These are phyloP conservation scores for Polychaeton citri DNA, from an alignment of 2,329 filamentous ascomycete species.

Conservation along the genomic window DNA sequence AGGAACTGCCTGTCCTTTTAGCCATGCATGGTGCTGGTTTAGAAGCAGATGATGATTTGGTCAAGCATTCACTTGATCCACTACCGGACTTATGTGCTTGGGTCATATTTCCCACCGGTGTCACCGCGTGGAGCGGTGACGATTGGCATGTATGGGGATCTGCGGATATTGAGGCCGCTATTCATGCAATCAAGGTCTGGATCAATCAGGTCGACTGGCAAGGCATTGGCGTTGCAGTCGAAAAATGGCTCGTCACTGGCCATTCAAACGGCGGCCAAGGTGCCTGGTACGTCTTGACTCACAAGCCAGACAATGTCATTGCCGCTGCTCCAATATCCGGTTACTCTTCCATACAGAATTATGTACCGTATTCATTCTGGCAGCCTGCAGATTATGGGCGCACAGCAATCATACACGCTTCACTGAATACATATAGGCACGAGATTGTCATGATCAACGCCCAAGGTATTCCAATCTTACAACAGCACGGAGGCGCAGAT, in stretches of 20 bases:
- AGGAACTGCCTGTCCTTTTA: constrained; percentile 35
- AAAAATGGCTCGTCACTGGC: constrained; percentile 40
- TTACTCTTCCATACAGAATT: constrained; percentile 46
- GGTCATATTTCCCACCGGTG: constrained; percentile 43
- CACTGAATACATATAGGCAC: constrained; percentile 40
- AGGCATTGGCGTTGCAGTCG: constrained; percentile 30
- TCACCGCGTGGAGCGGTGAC: constrained; percentile 46
- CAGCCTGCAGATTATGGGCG: constrained; percentile 39
- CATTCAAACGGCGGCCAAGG: constrained; percentile 51
- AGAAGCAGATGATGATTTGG: constrained; percentile 36
- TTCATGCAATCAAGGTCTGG: constrained; percentile 37
- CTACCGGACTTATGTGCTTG: constrained; percentile 41
- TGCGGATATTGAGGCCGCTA: constrained; percentile 41
- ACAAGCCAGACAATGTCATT: constrained; percentile 42
- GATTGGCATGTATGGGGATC: constrained; percentile 50
- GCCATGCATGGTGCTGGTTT: constrained; percentile 44
- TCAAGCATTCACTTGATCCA: constrained; percentile 35
- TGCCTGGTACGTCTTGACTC: constrained; percentile 42
- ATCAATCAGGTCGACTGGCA: constrained; percentile 35
- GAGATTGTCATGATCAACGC: constrained; percentile 41
- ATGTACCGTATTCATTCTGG: constrained; percentile 46
- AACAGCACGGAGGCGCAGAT: constrained; percentile 43
- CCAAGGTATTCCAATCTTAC: constrained; percentile 38
- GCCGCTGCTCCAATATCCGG: constrained; percentile 45
- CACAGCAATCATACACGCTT: constrained; percentile 32